Evolutionary conservation across 768 basidiomycete genomes (phyloP).

Genomic region (Gelatoporia subvermispora): DNA sequence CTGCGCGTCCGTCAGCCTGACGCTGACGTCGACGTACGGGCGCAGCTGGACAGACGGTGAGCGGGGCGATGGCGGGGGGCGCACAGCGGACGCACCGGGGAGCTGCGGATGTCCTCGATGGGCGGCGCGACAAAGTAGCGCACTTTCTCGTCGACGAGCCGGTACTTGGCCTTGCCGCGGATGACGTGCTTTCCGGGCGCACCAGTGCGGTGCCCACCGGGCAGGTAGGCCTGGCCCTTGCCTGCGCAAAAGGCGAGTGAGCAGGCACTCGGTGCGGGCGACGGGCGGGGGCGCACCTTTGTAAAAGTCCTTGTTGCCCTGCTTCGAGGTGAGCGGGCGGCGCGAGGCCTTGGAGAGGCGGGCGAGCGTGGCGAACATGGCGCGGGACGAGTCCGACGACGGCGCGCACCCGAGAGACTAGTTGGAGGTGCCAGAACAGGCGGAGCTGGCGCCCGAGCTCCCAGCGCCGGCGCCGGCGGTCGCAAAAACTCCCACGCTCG

Average conservation of each 20-base stretch:
- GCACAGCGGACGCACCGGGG: slow-evolving; percentile 41
- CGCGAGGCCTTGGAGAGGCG: slow-evolving; percentile 78
- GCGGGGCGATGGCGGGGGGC: neutral
- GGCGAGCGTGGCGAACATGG: slow-evolving; percentile 65
- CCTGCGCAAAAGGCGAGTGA: slow-evolving; percentile 37
- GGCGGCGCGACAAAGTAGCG: slow-evolving; percentile 81
- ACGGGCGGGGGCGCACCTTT: slow-evolving; percentile 62
- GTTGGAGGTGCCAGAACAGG: no score
- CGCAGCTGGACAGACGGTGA: slow-evolving; percentile 46
- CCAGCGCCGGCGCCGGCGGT: no score
- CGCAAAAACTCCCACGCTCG: no score
- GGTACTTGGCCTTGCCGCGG: slow-evolving; percentile 73
- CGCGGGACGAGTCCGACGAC: neutral
- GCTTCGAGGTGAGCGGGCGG: slow-evolving; percentile 75
- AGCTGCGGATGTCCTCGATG: slow-evolving; percentile 52
- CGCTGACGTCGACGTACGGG: slow-evolving; percentile 56
- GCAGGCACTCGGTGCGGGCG: neutral
- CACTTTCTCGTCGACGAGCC: slow-evolving; percentile 77
- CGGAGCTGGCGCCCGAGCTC: no score
- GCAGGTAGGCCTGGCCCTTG: slow-evolving; percentile 76
- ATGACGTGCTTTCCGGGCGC: slow-evolving; percentile 84
- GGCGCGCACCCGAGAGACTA: no score
- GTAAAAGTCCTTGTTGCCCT: slow-evolving; percentile 94
- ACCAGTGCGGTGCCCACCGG: slow-evolving; percentile 82
- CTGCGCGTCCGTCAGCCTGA: slow-evolving; percentile 29